Percentiles rank a stretch among this genome's conserved stretches.
Evolutionary conservation across 768 basidiomycete species (phyloP).

Genomic region (Guyanaporus albipodus): DNA sequence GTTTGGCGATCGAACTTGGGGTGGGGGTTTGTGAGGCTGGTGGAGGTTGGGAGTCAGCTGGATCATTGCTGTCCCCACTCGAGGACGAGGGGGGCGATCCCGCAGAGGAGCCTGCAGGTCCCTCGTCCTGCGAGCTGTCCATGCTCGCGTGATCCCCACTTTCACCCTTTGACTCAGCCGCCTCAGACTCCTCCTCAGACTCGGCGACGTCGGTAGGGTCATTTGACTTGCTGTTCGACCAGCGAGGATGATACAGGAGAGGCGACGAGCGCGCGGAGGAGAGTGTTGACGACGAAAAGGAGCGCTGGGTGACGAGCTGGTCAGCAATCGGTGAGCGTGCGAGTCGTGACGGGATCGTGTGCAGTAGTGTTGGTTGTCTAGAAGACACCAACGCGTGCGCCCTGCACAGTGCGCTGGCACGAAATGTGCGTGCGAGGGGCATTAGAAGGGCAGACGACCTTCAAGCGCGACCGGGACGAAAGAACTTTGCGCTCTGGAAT

Average conservation of each 20-base stretch:
- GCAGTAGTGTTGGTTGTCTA: conserved; percentile 5
- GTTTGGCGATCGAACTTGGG: conserved; percentile 68
- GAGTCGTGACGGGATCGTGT: conserved; percentile 13
- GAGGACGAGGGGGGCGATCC: conserved; percentile 38
- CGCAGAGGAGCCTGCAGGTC: conserved; percentile 30
- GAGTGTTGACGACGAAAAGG: conserved; percentile 25
- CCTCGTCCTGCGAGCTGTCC: conserved; percentile 31
- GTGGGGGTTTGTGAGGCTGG: conserved; percentile 35
- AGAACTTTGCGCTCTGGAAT: background rate
- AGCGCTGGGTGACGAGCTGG: conserved; percentile 16
- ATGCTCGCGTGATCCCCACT: conserved; percentile 16
- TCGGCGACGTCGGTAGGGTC: conserved; percentile 24
- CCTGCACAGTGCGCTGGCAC: conserved; percentile 10
- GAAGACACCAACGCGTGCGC: conserved; percentile 12
- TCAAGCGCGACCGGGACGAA: conserved; percentile 4
- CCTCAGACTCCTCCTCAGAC: conserved; percentile 22
- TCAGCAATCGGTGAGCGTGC: conserved; percentile 2
- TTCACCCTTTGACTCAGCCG: conserved; percentile 18
- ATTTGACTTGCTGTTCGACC: conserved; percentile 36
- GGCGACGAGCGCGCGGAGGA: conserved; percentile 30
- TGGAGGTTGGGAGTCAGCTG: conserved; percentile 38
- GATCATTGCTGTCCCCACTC: conserved; percentile 36
- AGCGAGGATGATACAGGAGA: conserved; percentile 33
- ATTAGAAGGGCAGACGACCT: conserved; percentile 21
- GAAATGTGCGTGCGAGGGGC: conserved; percentile 20